Percentiles rank a stretch among this genome's conserved stretches.
Evolutionary conservation across 1,139 yeast species (phyloP).

Genomic region (Martiniozyma asiatica): DNA sequence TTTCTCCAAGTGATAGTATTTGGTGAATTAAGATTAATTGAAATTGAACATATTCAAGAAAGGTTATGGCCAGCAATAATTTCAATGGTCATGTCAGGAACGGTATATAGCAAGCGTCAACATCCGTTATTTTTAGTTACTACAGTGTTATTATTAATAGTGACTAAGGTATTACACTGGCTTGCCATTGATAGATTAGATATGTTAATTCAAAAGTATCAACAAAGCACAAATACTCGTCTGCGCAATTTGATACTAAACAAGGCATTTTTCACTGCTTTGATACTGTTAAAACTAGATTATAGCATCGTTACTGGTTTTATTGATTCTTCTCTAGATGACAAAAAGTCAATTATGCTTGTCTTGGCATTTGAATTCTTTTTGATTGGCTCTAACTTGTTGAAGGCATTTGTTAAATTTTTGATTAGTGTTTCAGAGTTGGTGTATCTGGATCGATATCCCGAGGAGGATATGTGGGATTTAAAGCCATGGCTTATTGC

Average conservation of each 20-base stretch:
- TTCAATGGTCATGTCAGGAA: slow-evolving; percentile 52
- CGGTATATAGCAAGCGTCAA: slow-evolving; percentile 41
- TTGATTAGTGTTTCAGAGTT: slow-evolving; percentile 49
- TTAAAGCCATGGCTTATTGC: slow-evolving; percentile 51
- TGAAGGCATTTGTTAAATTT: slow-evolving; percentile 37
- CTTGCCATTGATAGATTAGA: slow-evolving; percentile 56
- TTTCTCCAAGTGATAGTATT: slow-evolving; percentile 42
- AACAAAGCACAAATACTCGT: slow-evolving; percentile 11
- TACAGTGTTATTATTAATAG: slow-evolving; percentile 32
- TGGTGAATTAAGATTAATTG: slow-evolving; percentile 67
- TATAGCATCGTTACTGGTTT: slow-evolving; percentile 41
- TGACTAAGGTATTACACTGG: slow-evolving; percentile 65
- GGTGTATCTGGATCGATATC: slow-evolving; percentile 30
- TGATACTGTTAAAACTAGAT: slow-evolving; percentile 37
- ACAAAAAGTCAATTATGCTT: slow-evolving; percentile 40
- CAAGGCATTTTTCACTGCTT: slow-evolving; percentile 28
- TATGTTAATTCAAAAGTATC: slow-evolving; percentile 29
- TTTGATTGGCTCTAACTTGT: slow-evolving; percentile 44
- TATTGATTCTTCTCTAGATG: slow-evolving; percentile 42
- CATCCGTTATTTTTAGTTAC: slow-evolving; percentile 37
- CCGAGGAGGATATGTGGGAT: slow-evolving; percentile 62
- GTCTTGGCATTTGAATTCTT: slow-evolving; percentile 71
- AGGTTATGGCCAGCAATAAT: slow-evolving; percentile 54
- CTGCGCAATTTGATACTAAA: slow-evolving; percentile 19
- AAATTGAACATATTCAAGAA: slow-evolving; percentile 67